Conservation (phyloP, 2,329 filamentous ascomycete genomes). For the Talaromyces piceae region DNA sequence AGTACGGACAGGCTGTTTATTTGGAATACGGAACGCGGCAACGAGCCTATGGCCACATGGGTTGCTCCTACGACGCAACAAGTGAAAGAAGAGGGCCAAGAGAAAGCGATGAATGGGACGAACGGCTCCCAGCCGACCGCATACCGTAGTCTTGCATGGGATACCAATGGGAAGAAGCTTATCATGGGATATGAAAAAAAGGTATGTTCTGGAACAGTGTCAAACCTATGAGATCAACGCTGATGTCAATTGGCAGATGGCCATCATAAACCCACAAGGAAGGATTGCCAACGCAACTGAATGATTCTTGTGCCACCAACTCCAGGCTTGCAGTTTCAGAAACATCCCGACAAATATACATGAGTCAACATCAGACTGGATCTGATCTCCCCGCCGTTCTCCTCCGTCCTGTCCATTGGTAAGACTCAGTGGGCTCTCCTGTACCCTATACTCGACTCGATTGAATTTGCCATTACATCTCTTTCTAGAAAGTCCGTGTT, state of each 20-base stretch:
- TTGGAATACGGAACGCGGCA: conserved; percentile 41
- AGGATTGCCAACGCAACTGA: conserved; percentile 2
- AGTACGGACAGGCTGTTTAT: conserved; percentile 38
- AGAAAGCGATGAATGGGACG: conserved; percentile 27
- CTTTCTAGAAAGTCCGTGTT: not conserved
- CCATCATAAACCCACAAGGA: conserved; percentile 8
- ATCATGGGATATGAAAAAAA: conserved; percentile 44
- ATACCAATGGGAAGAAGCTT: conserved; percentile 47
- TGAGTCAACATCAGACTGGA: not conserved
- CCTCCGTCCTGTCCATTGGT: not conserved
- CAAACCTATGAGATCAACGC: not conserved
- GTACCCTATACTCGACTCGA: not conserved
- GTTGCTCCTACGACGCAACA: conserved; percentile 23
- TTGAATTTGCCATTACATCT: not conserved
- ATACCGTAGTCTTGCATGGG: conserved; percentile 44
- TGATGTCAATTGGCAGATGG: conserved; percentile 3
- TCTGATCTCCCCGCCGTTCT: not conserved
- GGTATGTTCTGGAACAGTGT: conserved; percentile 27
- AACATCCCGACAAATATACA: not conserved
- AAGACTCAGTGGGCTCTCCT: not conserved
- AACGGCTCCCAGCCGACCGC: conserved; percentile 23
- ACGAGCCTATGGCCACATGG: conserved; percentile 37
- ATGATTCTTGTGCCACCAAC: not conserved
- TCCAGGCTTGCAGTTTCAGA: not conserved
- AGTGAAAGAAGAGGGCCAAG: conserved; percentile 24